Percentiles rank a stretch among this genome's conserved stretches.
Conservation (phyloP, 2,329 filamentous ascomycete genomes). For the Hymenoscyphus albidus region DNA sequence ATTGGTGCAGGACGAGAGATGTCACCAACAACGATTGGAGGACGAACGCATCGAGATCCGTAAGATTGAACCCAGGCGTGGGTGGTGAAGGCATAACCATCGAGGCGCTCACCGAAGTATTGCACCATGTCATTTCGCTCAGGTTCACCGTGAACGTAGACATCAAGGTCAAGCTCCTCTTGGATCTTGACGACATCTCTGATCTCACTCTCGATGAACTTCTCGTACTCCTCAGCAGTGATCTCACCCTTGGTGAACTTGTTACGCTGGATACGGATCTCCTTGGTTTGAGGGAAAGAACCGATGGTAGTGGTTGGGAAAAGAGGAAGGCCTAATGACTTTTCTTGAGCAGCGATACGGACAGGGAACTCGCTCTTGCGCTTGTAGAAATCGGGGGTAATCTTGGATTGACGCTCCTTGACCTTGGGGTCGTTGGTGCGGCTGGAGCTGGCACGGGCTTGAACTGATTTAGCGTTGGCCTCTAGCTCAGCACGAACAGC, state of each 20-base stretch:
- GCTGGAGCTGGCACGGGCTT: constrained; percentile 85
- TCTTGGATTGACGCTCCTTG: constrained; percentile 91
- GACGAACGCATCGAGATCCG: constrained; percentile 95
- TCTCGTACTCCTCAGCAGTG: constrained; percentile 86
- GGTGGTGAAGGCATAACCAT: constrained; percentile 98
- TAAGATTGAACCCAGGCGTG: constrained; percentile 99
- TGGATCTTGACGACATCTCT: constrained; percentile 92
- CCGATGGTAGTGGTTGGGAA: constrained; percentile 99
- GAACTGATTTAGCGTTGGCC: constrained; percentile 92
- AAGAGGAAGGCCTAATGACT: constrained; percentile 86
- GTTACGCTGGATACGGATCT: constrained; percentile 94
- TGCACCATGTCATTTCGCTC: constrained; percentile 99
- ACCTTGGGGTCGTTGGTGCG: constrained; percentile 96
- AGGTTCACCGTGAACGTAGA: constrained; percentile 97
- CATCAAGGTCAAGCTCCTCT: constrained; percentile 95
- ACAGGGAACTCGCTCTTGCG: constrained; percentile 84
- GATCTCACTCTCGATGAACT: constrained; percentile 99
- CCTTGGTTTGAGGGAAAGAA: constrained; percentile 98
- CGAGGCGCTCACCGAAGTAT: constrained; percentile 97
- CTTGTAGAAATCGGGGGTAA: constrained; percentile 82
- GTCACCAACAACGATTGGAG: constrained; percentile 97
- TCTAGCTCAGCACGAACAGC: constrained; percentile 84
- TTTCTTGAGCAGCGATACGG: constrained; percentile 85
- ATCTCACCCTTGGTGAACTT: constrained; percentile 99
- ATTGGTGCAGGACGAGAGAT: constrained; percentile 95